Evolutionary conservation across 768 basidiomycete species (phyloP).

Genomic region (Hypholoma sublateritium): DNA sequence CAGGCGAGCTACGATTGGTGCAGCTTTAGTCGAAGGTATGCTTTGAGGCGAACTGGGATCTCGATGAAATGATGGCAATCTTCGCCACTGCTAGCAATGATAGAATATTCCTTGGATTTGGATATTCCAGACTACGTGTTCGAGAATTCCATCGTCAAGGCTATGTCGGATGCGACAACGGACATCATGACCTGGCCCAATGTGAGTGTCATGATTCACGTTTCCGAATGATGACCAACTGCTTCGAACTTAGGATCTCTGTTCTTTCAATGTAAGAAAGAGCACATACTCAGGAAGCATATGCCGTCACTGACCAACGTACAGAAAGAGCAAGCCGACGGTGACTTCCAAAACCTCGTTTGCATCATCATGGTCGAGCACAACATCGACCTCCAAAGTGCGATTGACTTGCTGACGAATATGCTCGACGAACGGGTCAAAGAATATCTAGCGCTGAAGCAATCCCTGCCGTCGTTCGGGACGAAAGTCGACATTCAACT

Average conservation of each 20-base stretch:
- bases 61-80: not conserved
- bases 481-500: slow-evolving; percentile 7
- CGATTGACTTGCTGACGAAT: slow-evolving; percentile 19
- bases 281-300: not conserved
- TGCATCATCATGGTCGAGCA: slow-evolving; percentile 23
- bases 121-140: slow-evolving; percentile 13
- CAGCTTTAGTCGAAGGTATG: slow-evolving; percentile 11
- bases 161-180: slow-evolving; percentile 8
- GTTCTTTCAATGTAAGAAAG: slow-evolving; percentile 21
- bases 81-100: slow-evolving; percentile 2
- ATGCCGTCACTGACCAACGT: not conserved
- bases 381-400: slow-evolving; percentile 23
- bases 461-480: slow-evolving; percentile 22
- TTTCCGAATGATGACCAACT: not conserved
- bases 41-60: not conserved
- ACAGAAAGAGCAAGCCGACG: slow-evolving; percentile 30
- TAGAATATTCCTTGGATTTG: slow-evolving; percentile 14
- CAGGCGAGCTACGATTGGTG: slow-evolving; percentile 11
- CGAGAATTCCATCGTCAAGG: slow-evolving; percentile 7
- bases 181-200: slow-evolving; percentile 15
- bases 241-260: slow-evolving; percentile 18
- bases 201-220: not conserved
- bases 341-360: slow-evolving; percentile 26
- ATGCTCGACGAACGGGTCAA: slow-evolving; percentile 21
- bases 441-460: slow-evolving; percentile 22